Conservation (phyloP, 257 asterid species). For the Jasminum sambac region DNA sequence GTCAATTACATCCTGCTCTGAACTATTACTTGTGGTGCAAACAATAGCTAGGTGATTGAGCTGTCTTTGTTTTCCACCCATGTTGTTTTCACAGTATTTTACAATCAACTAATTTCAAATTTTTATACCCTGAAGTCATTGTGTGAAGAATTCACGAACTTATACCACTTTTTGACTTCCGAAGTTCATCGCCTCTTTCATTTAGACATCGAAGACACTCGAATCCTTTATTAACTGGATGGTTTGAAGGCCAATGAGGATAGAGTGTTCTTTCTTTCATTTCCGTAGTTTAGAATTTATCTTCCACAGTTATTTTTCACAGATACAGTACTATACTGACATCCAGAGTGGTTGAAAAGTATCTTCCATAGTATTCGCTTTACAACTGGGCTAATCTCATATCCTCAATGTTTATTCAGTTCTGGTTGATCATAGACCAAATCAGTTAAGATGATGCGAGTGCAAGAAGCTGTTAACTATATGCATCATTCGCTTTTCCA, state of each 20-base stretch:
- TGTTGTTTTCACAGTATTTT: background rate
- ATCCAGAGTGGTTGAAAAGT: background rate
- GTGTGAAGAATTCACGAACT: background rate
- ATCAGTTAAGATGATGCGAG: background rate
- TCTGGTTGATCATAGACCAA: background rate
- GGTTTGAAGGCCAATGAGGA: background rate
- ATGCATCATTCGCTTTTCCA: background rate
- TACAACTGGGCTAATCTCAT: constrained; percentile 10
- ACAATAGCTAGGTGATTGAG: background rate
- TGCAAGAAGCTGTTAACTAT: background rate
- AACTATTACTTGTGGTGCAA: background rate
- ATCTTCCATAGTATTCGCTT: background rate
- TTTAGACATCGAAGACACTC: background rate
- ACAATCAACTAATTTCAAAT: no score
- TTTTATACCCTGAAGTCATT: no score
- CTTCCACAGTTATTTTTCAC: background rate
- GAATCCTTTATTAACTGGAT: background rate
- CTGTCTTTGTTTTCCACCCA: background rate
- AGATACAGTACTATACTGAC: constrained; percentile 7
- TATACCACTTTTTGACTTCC: background rate
- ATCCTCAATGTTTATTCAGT: background rate
- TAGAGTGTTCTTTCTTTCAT: background rate
- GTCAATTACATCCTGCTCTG: no score
- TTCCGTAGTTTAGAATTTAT: background rate
- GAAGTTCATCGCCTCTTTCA: background rate